Evolutionary conservation across 2,329 filamentous ascomycete genomes (phyloP), one percentile per base, ranked within the genome.

Genomic region (Orbilia quercus): DNA sequence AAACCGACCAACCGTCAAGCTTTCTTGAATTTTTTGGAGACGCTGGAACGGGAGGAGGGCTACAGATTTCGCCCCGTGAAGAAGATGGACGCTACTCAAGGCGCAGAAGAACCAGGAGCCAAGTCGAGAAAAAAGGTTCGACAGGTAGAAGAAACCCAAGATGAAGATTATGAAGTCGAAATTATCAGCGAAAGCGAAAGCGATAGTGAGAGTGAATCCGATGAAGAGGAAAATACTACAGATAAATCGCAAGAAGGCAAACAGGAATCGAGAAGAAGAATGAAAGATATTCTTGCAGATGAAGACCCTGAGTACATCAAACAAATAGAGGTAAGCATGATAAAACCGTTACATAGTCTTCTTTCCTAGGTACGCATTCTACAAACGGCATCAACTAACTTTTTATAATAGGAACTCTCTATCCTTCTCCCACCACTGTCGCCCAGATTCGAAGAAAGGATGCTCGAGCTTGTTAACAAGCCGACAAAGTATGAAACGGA

Each of bases 291-390:
- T 45, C 16, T 45, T 20, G 16, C 16, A 45, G 42, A 45, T 9
- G 25, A 36, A 14, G 34, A 54, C 50, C 34, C 34, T 11, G 53
- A 57, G 2, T 57, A 57, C 25, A 57, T 57, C 34, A 42, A 57
- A 12, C 42, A 7, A 12, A 11, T 57, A 2, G 36, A 42, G 34
- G 53, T 57, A 25, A 23, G 34, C n/a, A 2, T n/a, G n/a, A n/a
- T n/a, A n/a, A n/a, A n/a, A n/a, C n/a, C n/a, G n/a, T n/a, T n/a
- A n/a, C 9, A 31, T 9, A 31, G 5, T 31, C 28, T n/a, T 51
- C 16, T 14, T 18, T 20, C n/a, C n/a, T n/a, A n/a, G n/a, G n/a
- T n/a, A n/a, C n/a, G 14, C 5, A 11, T 16, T 22, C 44, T 22
- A 11, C 44, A 14, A 22, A 22, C 18, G 9, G 22, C 6, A 48